Evolutionary conservation across 768 basidiomycete species (phyloP), one percentile per base, ranked within the genome.

Genomic region (Suillus americanus): DNA sequence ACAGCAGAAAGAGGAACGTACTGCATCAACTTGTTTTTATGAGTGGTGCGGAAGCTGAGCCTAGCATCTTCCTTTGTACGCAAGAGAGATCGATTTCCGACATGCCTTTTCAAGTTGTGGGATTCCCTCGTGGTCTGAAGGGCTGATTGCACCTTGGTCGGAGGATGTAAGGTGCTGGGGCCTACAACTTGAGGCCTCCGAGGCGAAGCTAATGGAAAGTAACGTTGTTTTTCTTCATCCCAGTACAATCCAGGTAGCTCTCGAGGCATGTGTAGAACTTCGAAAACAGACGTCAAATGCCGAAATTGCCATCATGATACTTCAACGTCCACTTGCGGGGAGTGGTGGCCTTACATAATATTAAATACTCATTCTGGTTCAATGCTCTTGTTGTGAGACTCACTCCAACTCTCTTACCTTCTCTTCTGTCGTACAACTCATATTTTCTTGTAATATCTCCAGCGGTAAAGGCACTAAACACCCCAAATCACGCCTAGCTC

Each of bases 161-260:
- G 53, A 5, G 40, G 30, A 40, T 38, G 20, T 18, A n/a, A 45
- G 25, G 30, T 59, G 40, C 18, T 57, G 9, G 38, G 7, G 40
- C 45, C 14, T 1, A n/a, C 25, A 40, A 20, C 5, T 12, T 28
- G 54, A 50, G 25, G 20, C 28, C 50, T 18, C 45, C 73, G 77
- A n/a, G 40, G 13, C 2, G 82, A 82, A 28, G 82, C 79, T 14
- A 81, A 40, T 28, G 87, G 84, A 68, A 88, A 89, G 71, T 89
- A 89, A 12, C 87, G 81, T 46, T 84, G 82, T 62, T 72, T 76
- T 40, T 71, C 70, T 64, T 77, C 70, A 69, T 89, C 86, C 77
- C 81, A 89, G 70, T 83, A 85, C 60, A 87, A 74, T 2, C 88
- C 88, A 59, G 86, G 85, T 13, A 88, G 78, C 14, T 83, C 75